Evolutionary conservation across 768 basidiomycete genomes (phyloP).

Genomic region (Kwoniella dejecticola): DNA sequence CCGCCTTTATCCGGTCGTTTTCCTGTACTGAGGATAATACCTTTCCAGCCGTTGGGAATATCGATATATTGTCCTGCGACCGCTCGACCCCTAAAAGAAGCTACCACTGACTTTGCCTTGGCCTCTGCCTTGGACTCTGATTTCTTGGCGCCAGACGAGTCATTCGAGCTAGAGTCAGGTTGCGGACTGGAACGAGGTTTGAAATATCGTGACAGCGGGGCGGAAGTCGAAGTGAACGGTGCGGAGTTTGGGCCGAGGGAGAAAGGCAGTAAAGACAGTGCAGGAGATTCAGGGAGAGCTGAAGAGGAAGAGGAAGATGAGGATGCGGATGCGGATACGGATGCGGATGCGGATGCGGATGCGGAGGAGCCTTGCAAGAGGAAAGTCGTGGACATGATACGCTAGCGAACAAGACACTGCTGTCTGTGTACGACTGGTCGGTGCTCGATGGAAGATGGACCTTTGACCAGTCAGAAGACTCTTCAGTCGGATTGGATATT

Average conservation of each 20-base stretch:
- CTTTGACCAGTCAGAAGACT: no score
- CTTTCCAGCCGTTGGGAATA: constrained; percentile 40
- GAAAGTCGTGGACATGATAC: no score
- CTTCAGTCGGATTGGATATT: no score
- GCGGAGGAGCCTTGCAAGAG: no score
- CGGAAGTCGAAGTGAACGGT: constrained; percentile 25
- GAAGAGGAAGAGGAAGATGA: constrained; percentile 18
- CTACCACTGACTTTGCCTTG: constrained; percentile 9
- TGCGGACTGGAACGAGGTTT: constrained; percentile 28
- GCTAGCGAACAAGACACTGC: no score
- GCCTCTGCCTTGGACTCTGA: no score
- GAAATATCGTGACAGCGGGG: constrained; percentile 33
- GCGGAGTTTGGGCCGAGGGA: constrained; percentile 31
- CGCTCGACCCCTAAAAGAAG: constrained; percentile 42
- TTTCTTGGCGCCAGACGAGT: background rate
- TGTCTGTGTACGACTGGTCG: no score
- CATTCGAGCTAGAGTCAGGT: background rate
- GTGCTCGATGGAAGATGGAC: no score
- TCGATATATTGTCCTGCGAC: constrained; percentile 36
- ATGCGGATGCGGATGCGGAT: no score
- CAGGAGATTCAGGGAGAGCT: constrained; percentile 16
- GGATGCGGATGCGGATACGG: no score
- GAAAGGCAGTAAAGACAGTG: constrained; percentile 45
- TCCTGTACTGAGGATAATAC: constrained; percentile 26
- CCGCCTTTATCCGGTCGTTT: constrained; percentile 32